Base-by-base conservation (phyloP, 345 rosid genomes). In the Fremontodendron californicum region DNA sequence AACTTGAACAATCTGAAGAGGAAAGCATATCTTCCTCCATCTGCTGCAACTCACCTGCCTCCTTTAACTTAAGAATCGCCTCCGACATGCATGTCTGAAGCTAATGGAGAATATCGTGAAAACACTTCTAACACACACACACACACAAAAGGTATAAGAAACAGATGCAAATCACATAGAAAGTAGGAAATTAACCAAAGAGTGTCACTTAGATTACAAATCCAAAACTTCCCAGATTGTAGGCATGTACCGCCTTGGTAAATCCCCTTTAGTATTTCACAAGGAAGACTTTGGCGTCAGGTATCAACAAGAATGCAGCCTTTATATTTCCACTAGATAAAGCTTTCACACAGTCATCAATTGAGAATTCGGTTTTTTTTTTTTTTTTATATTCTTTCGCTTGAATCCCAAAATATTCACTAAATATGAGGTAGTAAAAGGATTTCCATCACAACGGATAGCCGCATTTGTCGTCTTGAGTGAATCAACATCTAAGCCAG, bases 211-310 rank as follows among this genome's bases (percentile, higher is more conserved):
- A 25, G 33, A 49, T 60, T 80, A 75, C 73, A 49, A 61, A 80
- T 43, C 79, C 79, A 51, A 40, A 76, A 40, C 73, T 78, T n/a
- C 31, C 39, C 19, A 76, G 51, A 27, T 63, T 42, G 51, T 62
- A 51, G 15, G 39, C 33, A 33, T 58, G 76, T 52, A 77, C 74
- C 7, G 43, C 19, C 6, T 33, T 54, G 25, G 73, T 27, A 65
- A 71, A 71, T 49, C 51, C 74, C 8, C 9, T 49, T 77, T 70
- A 77, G 7, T 64, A 42, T 72, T 63, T 66, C 21, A 37, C 31
- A 0, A 63, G 54, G 35, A 76, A 80, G 45, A 70, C n/a, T 51
- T 49, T 64, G 64, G 80, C 78, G 23, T 57, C 58, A 13, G 77
- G 71, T 16, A 10, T 66, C 9, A 43, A 57, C 15, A 77, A 31